Evolutionary conservation across 371 early-diverging fungal genomes (phyloP), one percentile per base, ranked within the genome.

Genomic region (Syncephalis fuscata): DNA sequence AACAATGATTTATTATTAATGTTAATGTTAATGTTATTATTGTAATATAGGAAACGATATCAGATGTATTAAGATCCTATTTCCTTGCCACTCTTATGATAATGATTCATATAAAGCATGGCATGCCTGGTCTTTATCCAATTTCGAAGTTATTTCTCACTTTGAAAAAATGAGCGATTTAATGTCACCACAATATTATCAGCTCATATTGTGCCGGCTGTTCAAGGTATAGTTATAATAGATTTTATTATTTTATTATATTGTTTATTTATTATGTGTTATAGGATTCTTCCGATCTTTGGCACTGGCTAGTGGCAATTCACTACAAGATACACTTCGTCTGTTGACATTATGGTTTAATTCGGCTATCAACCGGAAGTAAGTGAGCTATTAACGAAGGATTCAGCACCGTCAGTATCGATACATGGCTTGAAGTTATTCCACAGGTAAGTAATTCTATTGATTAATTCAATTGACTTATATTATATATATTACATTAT

Each of bases 371-470:
- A 85, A 21, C 71, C 73, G 8, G 87, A 92, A 48, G 95, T 98
- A 20, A 80, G 85, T 51, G 63, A 14, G 88, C 91, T 2, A 78
- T 98, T 40, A 74, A 68, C 2, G 88, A 89, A 48, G 92, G 92
- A 0, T 88, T 93, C 62, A 76, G 76, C 24, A 78, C 70, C n/a
- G 90, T 96, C 23, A 82, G 79, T 53, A 84, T 93, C 46, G 92
- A 92, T 45, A 92, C 92, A 0, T 96, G 97, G 98, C 67, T 96
- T 23, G 92, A 96, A 62, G 98, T 96, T 16, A 96, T 98, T 55
- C 98, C 98, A 9, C 96, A 94, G 94, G 1, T 95, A 94, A n/a
- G n/a, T n/a, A n/a, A n/a, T n/a, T n/a, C n/a, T 66, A 17, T 40
- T 32, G 10, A 8, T 8, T 19, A 26, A n/a, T 17, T 38, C n/a